Base-by-base conservation (phyloP, 768 basidiomycete genomes). In the Suillus spraguei region DNA sequence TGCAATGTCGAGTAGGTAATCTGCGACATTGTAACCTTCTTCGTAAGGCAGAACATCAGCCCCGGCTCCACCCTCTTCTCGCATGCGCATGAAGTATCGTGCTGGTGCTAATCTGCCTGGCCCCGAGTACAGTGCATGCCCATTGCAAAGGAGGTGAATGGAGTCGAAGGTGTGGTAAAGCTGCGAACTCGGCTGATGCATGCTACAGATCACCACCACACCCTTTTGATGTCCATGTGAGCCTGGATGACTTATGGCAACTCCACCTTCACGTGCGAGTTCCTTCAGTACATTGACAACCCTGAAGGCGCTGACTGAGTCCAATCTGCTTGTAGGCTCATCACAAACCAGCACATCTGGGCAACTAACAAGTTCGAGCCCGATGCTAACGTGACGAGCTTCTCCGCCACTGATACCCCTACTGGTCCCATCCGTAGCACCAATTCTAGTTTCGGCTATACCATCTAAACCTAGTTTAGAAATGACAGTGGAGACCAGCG, bases 351-450 rank as follows among this genome's bases (percentile, higher is more conserved):
- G 75, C 13, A 97, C 81, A 70, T 95, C 92, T 0, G 95, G 95
- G 46, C 84, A 82, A 0, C 92, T 89, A 55, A 97, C 88, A 11
- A 97, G 82, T 77, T 97, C 95, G 42, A 95, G 77, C 6, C 94
- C 95, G 64, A 97, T 96, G 63, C 90, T 94, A 6, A 97, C 91
- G 58, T 95, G 80, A 53, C 95, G 83, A 82, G 92, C 92, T 75
- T 97, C 95, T 11, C 95, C 95, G 13, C 95, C 95, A 69, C 90
- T 92, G 59, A 97, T 94, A 0, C 94, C 95, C 54, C 94, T 81
- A 22, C 85, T 81, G 66, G 90, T 88, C 6, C 87, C 85, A 11
- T 88, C 87, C 5, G 83, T 82, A 17, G 86, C 74, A 3, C 76
- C 87, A 44, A 97, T 95, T 61, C 90, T 80, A 3, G 84, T 82